phyloP scores from a whole-genome alignment of 2,329 filamentous ascomycete species.

The Cordyceps javanica region DNA sequence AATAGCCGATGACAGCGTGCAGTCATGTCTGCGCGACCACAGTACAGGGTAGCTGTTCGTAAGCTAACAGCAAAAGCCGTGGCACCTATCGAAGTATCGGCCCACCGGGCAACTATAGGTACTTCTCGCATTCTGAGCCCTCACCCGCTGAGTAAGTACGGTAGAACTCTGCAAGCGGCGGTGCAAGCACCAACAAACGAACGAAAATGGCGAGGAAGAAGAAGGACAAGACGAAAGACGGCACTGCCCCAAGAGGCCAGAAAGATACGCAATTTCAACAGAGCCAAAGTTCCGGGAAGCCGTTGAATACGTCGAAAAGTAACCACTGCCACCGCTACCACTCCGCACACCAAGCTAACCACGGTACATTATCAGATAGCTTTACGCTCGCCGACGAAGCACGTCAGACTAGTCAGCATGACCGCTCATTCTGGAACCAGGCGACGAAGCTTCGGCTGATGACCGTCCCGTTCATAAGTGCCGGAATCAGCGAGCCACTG shows the following conservation, averaged over 20 bases:
- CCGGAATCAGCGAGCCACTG: conserved; percentile 45
- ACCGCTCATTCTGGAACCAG: conserved; percentile 25
- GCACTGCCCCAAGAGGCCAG: not conserved
- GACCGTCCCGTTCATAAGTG: conserved; percentile 48
- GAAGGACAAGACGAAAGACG: not conserved
- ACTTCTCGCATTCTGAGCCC: too few species aligned
- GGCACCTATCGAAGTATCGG: too few species aligned
- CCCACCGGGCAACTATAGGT: too few species aligned
- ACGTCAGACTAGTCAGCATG: conserved; percentile 18
- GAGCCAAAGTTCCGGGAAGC: not conserved
- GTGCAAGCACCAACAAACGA: not conserved
- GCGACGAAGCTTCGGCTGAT: conserved; percentile 39
- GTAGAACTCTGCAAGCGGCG: not conserved
- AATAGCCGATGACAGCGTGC: too few species aligned
- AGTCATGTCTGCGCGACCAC: not conserved
- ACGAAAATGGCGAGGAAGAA: not conserved
- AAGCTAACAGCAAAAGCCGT: not conserved
- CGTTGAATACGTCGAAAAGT: not conserved
- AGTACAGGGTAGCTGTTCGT: not conserved
- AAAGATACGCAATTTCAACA: not conserved
- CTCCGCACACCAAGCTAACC: not conserved
- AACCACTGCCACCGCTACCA: not conserved
- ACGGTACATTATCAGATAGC: not conserved
- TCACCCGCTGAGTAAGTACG: too few species aligned
- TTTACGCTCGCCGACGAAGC: conserved; percentile 21